phyloP scores from a whole-genome alignment of 441 rosid genomes.

The Erysimum cheiri region DNA sequence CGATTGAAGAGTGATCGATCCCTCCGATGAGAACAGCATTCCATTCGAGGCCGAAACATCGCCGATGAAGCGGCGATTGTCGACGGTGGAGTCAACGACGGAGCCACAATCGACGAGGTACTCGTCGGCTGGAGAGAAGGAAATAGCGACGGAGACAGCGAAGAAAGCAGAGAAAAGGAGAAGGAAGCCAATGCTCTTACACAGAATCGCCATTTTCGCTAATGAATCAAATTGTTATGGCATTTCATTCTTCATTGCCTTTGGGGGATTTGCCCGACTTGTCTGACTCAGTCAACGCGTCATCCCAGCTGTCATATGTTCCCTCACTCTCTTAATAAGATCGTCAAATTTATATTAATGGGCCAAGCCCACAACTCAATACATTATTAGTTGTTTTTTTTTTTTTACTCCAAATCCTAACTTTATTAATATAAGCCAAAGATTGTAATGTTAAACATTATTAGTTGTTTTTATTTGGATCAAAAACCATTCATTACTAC shows the following conservation, averaged over 20 bases:
- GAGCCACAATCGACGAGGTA: constrained; percentile 73
- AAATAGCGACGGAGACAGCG: constrained; percentile 34
- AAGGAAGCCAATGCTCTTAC: neutral
- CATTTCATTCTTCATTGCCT: neutral
- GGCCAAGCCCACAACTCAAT: constrained; percentile 21
- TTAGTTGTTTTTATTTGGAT: too few species aligned
- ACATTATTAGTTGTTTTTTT: neutral
- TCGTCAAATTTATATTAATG: neutral
- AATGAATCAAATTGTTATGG: neutral
- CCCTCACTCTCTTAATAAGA: too few species aligned
- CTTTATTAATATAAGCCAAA: too few species aligned
- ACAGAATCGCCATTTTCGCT: constrained; percentile 39
- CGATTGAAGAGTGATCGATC: constrained; percentile 46
- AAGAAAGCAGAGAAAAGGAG: constrained; percentile 34
- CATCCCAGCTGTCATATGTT: constrained; percentile 13
- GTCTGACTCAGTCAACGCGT: constrained; percentile 26
- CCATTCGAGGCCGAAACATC: constrained; percentile 43
- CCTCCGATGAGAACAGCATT: constrained; percentile 41
- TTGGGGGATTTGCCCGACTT: neutral
- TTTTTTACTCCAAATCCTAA: too few species aligned
- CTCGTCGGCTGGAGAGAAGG: constrained; percentile 60
- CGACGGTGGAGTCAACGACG: constrained; percentile 53
- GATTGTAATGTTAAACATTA: too few species aligned
- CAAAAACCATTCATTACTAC: too few species aligned
- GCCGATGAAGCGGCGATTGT: constrained; percentile 57